Conservation (phyloP, 192 early-diverging fungal genomes). For the Rhizoclosmatium globosum region DNA sequence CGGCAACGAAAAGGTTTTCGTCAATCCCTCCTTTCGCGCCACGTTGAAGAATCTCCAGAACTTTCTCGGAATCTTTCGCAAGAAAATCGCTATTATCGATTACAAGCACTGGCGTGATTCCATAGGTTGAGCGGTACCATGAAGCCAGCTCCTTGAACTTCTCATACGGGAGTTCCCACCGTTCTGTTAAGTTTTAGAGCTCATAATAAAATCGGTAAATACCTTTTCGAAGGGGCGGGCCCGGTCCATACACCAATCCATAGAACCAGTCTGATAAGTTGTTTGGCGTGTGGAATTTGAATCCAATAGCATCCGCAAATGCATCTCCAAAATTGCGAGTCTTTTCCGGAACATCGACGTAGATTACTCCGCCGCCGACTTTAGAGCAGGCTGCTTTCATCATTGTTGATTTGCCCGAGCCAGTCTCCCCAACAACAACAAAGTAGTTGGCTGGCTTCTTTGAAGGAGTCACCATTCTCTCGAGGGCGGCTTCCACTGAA, state of each 20-base stretch:
- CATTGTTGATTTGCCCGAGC: slow-evolving; percentile 16
- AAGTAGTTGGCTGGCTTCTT: slow-evolving; percentile 10
- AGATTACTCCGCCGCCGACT: slow-evolving; percentile 9
- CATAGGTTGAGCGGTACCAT: slow-evolving; percentile 2
- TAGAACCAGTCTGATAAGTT: neutral
- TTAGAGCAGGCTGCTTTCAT: slow-evolving; percentile 21
- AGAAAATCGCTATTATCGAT: neutral
- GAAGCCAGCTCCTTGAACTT: slow-evolving; percentile 1
- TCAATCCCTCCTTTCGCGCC: slow-evolving; percentile 5
- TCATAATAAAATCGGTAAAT: neutral
- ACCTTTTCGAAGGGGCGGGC: too few species aligned
- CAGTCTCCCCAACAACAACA: slow-evolving; percentile 4
- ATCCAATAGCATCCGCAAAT: slow-evolving; percentile 15
- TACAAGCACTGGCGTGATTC: slow-evolving; percentile 1
- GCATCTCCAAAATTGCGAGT: neutral
- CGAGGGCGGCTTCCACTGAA: neutral
- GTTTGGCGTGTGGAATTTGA: slow-evolving; percentile 3
- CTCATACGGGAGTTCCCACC: neutral
- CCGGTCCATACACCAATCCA: neutral
- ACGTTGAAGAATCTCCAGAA: slow-evolving; percentile 10
- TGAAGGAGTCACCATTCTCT: slow-evolving; percentile 5
- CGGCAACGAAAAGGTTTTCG: slow-evolving; percentile 3
- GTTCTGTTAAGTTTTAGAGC: neutral
- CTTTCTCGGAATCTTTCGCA: neutral
- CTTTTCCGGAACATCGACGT: slow-evolving; percentile 17